A percentile compares a stretch with the other conserved stretches of the same genome.
These are phyloP conservation scores for Umbelopsis ramanniana DNA, from an alignment of 192 early-diverging fungal species.

Conservation along the genomic window DNA sequence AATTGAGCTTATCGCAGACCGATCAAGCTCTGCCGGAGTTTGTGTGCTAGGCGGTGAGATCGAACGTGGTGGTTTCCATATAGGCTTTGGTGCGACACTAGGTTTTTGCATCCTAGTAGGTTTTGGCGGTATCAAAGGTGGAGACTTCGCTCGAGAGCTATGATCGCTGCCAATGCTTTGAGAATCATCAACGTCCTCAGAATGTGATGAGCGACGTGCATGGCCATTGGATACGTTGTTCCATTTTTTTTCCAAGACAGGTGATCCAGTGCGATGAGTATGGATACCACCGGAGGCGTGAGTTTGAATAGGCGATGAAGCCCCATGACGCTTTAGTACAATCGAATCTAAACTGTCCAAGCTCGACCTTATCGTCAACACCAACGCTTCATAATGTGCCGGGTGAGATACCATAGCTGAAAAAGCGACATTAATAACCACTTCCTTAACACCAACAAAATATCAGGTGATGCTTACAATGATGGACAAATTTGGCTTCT, in stretches of 20 bases:
- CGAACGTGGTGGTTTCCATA: constrained; percentile 18
- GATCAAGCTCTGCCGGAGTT: neutral
- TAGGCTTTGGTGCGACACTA: constrained; percentile 17
- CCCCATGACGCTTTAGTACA: constrained; percentile 9
- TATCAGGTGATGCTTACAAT: constrained; percentile 42
- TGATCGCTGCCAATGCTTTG: constrained; percentile 26
- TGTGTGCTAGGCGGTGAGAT: neutral
- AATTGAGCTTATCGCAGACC: neutral
- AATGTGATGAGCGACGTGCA: neutral
- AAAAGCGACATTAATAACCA: neutral
- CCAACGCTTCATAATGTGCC: constrained; percentile 13
- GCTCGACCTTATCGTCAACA: neutral
- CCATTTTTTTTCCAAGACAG: constrained; percentile 21
- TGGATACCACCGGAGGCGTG: constrained; percentile 10
- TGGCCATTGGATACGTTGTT: neutral
- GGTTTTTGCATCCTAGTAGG: constrained; percentile 37
- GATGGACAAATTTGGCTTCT: constrained; percentile 56
- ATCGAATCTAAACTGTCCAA: constrained; percentile 14
- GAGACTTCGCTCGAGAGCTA: constrained; percentile 28
- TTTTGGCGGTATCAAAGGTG: constrained; percentile 51
- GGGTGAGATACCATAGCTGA: constrained; percentile 10
- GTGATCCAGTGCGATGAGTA: constrained; percentile 25
- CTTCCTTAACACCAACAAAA: neutral
- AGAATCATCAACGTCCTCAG: constrained; percentile 26
- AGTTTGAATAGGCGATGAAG: neutral